Evolutionary conservation across 768 basidiomycete species (phyloP), one percentile per base, ranked within the genome.

Genomic region (Hericium erinaceus): DNA sequence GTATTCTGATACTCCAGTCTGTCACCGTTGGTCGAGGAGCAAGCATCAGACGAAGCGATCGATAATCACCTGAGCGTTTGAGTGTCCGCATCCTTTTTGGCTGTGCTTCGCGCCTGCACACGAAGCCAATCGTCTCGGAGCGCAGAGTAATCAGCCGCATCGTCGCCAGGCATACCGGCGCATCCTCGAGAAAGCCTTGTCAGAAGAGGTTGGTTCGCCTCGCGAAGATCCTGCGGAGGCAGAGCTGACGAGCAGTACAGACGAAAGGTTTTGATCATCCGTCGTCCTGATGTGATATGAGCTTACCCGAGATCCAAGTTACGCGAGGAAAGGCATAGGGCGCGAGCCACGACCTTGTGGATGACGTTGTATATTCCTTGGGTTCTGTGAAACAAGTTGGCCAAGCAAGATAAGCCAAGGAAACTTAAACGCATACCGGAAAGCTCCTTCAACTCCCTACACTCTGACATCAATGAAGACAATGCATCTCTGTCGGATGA

Each of bases 41-140:
- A 52, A 33, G 33, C 8, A 52, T 49, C n/a, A 10, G 5, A 10
- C 33, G 33, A 33, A 33, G 9, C 33, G 16, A 24, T 22, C 12
- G 10, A 26, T 15, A 44, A 1, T 55, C n/a, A 24, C 52, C 26
- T 33, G 33, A 33, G 33, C 33, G 2, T 33, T 33, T 33, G 33
- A 33, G 33, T 33, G 33, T 8, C 33, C 9, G 33, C 33, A 33
- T 33, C 7, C 33, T 10, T 33, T 33, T 33, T 33, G 28, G 7
- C 8, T 5, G 33, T 10, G 2, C 8, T 10, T 33, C 33, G 33
- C 33, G 9, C 33, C 9, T 33, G 33, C 33, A 33, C 33, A 33
- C 54, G 46, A 18, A 89, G 75, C 85, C 85, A 92, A 5, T 84
- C 76, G 55, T 86, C 82, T 20, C 82, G 75, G 10, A 92, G 76